Evolutionary conservation across 108 stramenopile genomes (phyloP).

Genomic region (Skeletonema tropicum): DNA sequence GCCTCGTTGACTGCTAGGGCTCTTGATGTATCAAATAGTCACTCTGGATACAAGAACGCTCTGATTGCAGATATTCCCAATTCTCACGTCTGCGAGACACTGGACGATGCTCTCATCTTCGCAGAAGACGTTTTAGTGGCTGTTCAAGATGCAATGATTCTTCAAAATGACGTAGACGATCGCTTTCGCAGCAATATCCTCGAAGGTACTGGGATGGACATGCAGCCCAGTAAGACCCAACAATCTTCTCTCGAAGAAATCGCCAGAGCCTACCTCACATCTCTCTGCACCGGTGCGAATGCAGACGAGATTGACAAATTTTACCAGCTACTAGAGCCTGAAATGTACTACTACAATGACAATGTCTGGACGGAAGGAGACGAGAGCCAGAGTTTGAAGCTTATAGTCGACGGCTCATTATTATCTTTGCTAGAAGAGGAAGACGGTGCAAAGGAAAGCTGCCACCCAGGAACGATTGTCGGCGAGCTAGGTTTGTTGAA

Average conservation of each 20-base stretch:
- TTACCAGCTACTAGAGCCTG: slow-evolving; percentile 37
- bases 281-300: slow-evolving; percentile 42
- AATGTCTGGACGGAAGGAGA: slow-evolving; percentile 59
- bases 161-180: slow-evolving; percentile 40
- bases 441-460: slow-evolving; percentile 49
- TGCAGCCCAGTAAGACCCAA: background rate
- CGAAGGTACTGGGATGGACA: background rate
- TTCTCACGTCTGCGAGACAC: slow-evolving; percentile 50
- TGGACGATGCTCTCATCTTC: slow-evolving; percentile 67
- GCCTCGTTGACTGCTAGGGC: slow-evolving; percentile 20
- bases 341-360: slow-evolving; percentile 53
- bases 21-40: background rate
- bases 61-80: slow-evolving; percentile 19
- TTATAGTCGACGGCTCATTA: slow-evolving; percentile 55
- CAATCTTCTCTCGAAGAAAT: slow-evolving; percentile 9
- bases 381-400: slow-evolving; percentile 62
- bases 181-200: slow-evolving; percentile 23
- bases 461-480: slow-evolving; percentile 50
- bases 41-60: slow-evolving; percentile 2
- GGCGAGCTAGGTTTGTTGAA: slow-evolving; percentile 75
- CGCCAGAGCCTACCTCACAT: slow-evolving; percentile 38
- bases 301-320: slow-evolving; percentile 31
- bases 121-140: slow-evolving; percentile 73
- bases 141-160: slow-evolving; percentile 36
- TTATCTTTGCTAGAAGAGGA: slow-evolving; percentile 64